Evolutionary conservation across 2,329 filamentous ascomycete species (phyloP).

Genomic region (Sarocladiaceae sp.): DNA sequence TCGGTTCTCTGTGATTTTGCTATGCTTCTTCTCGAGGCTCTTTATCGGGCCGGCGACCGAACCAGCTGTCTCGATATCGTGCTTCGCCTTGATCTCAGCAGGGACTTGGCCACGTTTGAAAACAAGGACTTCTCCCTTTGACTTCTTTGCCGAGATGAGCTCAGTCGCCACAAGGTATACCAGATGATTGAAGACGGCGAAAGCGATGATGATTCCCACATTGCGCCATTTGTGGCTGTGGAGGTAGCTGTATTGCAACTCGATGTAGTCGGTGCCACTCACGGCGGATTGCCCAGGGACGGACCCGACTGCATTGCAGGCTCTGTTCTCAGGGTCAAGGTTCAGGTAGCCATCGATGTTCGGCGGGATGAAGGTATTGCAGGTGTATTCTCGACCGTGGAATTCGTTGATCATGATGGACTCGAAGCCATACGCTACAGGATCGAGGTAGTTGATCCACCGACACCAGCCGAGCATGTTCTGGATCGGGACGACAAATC

Average conservation of each 20-base stretch:
- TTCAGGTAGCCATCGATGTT: slow-evolving; percentile 23
- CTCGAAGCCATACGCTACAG: slow-evolving; percentile 64
- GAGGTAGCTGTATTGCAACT: slow-evolving; percentile 41
- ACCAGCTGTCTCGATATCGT: slow-evolving; percentile 25
- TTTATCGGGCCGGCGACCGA: slow-evolving; percentile 16
- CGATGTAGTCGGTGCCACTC: slow-evolving; percentile 43
- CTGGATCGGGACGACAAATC: slow-evolving; percentile 38
- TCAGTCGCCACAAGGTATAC: slow-evolving; percentile 48
- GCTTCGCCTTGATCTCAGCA: slow-evolving; percentile 12
- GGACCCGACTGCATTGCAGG: slow-evolving; percentile 46
- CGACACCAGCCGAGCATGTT: slow-evolving; percentile 61
- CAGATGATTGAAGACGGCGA: slow-evolving; percentile 42
- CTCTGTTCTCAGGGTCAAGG: slow-evolving; percentile 22
- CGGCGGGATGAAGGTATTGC: slow-evolving; percentile 19
- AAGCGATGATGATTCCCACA: slow-evolving; percentile 50
- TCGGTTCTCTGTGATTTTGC: slow-evolving; percentile 2
- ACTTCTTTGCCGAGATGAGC: slow-evolving; percentile 42
- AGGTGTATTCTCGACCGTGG: slow-evolving; percentile 22
- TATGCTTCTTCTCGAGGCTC: slow-evolving; percentile 15
- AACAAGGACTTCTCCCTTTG: slow-evolving; percentile 57
- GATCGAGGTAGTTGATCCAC: slow-evolving; percentile 66
- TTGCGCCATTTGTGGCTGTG: slow-evolving; percentile 50
- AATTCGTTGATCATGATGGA: slow-evolving; percentile 67
- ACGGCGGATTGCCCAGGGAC: slow-evolving; percentile 38
- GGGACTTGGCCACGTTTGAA: slow-evolving; percentile 44